These are phyloP conservation scores for Centella asiatica DNA, from an alignment of 129 eudicot species.

Conservation along the genomic window DNA sequence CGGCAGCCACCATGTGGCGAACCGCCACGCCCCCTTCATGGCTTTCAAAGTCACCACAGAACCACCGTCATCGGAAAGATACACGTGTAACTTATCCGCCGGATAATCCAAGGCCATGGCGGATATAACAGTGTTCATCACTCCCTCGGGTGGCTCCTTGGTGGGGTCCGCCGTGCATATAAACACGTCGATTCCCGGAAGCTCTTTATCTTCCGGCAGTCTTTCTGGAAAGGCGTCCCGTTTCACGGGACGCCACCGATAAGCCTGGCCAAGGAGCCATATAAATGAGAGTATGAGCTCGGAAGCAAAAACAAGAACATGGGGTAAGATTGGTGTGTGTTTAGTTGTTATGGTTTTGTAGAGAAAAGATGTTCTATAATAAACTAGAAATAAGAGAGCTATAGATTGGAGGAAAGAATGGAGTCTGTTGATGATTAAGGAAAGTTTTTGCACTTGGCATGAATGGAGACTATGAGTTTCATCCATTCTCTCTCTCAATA, in stretches of 20 bases:
- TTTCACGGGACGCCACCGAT: constrained; percentile 21
- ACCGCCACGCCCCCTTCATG: constrained; percentile 1
- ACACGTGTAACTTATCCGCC: constrained; percentile 9
- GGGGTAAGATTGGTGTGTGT: constrained; percentile 1
- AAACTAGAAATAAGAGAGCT: background rate
- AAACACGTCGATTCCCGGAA: constrained; percentile 11
- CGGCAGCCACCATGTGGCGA: constrained; percentile 11
- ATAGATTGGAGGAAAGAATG: background rate
- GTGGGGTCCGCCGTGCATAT: constrained; percentile 18
- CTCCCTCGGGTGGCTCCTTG: constrained; percentile 10
- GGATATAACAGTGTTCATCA: constrained; percentile 17
- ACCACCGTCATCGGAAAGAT: constrained; percentile 17
- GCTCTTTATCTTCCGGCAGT: constrained; percentile 1
- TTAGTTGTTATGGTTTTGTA: background rate
- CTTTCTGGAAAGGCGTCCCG: constrained; percentile 22
- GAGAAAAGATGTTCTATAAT: background rate
- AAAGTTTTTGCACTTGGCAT: background rate
- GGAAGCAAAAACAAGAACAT: constrained; percentile 11
- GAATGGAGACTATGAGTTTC: background rate
- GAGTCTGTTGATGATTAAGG: background rate
- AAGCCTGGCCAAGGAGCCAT: constrained; percentile 24
- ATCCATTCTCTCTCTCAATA: too few relatives aligned
- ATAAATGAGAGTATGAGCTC: constrained; percentile 21
- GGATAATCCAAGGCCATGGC: constrained; percentile 19
- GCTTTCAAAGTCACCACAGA: constrained; percentile 2